Conservation (phyloP, 345 rosid genomes). For the Rhodamnia rubescens region DNA sequence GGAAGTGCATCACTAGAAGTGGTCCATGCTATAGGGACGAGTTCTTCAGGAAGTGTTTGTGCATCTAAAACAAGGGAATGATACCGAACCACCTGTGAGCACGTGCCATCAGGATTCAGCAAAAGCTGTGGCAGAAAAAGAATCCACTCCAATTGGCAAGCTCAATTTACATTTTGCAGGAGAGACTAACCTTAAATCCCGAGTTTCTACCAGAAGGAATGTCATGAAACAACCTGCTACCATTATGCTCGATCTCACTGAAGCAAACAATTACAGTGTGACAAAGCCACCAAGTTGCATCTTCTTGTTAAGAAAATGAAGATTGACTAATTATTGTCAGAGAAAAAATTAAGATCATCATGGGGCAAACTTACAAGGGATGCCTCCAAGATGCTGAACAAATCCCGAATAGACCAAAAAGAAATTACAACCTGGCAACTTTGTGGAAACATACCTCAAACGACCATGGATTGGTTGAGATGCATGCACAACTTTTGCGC, state of each 20-base stretch:
- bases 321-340: neutral
- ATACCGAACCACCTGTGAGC: slow-evolving; percentile 77
- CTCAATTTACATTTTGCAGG: neutral
- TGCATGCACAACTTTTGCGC: slow-evolving; percentile 81
- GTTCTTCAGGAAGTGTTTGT: slow-evolving; percentile 73
- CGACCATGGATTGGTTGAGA: slow-evolving; percentile 94
- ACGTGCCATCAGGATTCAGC: neutral
- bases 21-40: slow-evolving; percentile 86
- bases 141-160: neutral
- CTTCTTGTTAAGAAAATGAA: neutral
- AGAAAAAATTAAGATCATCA: neutral
- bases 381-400: neutral
- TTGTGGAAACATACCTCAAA: slow-evolving; percentile 48
- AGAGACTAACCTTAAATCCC: slow-evolving; percentile 64
- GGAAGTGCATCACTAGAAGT: slow-evolving; percentile 37
- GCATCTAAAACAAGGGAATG: slow-evolving; percentile 81
- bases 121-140: neutral
- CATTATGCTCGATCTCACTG: slow-evolving; percentile 87
- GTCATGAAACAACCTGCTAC: slow-evolving; percentile 51
- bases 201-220: slow-evolving; percentile 78
- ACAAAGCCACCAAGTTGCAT: neutral
- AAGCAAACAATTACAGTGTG: neutral
- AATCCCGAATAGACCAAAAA: neutral
- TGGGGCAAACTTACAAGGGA: neutral
- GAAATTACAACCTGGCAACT: neutral